Conservation (phyloP, 768 basidiomycete species). For the Auricularia heimuer region DNA sequence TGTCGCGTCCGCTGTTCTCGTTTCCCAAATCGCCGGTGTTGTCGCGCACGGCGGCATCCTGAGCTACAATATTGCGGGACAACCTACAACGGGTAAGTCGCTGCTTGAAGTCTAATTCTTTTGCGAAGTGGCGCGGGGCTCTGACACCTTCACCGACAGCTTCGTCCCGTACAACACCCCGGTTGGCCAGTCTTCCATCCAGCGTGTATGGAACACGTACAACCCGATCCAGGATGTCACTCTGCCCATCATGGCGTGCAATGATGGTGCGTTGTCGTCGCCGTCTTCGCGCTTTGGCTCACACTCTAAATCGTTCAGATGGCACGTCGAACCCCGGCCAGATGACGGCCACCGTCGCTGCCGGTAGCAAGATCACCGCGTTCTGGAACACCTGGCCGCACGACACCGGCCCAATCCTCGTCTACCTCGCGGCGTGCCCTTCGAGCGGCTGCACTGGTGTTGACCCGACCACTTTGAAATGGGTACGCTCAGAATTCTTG, state of each 20-base stretch:
- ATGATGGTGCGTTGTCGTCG: constrained; percentile 10
- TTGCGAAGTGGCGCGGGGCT: neutral
- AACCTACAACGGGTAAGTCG: constrained; percentile 3
- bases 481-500: constrained; percentile 1
- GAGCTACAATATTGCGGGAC: constrained; percentile 5
- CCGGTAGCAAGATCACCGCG: constrained; percentile 9
- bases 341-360: constrained; percentile 8
- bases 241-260: constrained; percentile 7
- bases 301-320: neutral
- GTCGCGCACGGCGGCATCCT: constrained; percentile 12
- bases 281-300: neutral
- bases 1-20: neutral
- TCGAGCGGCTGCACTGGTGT: constrained; percentile 8
- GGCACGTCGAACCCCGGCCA: neutral
- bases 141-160: constrained; percentile 2
- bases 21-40: constrained; percentile 4
- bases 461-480: constrained; percentile 9
- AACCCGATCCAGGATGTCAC: constrained; percentile 11
- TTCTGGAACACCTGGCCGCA: constrained; percentile 6
- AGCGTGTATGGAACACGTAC: constrained; percentile 11
- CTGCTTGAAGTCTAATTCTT: neutral
- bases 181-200: constrained; percentile 10
- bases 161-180: constrained; percentile 6
- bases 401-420: constrained; percentile 7
- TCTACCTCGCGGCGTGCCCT: constrained; percentile 11